Base-by-base conservation (phyloP, 805 yeast species). In the Saccharomycopsis amapae region DNA sequence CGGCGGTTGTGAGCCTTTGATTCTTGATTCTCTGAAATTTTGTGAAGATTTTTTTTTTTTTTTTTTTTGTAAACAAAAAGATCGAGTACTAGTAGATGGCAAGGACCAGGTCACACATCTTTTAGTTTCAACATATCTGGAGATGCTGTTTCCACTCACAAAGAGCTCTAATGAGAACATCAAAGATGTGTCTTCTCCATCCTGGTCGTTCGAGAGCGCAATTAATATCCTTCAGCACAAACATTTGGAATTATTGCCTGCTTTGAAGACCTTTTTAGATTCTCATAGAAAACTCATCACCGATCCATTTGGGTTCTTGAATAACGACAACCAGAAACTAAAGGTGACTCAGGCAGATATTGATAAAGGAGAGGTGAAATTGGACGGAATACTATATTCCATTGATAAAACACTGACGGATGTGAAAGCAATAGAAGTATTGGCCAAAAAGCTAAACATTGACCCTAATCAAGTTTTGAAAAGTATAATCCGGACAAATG, bases 401-500 rank as follows among this genome's bases (percentile, higher is more conserved):
- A 32, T 23, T 20, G 20, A 20, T 19, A 41, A 25, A 15, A 23
- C 18, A 7, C 5, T 10, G 13, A 32, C 18, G 5, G 34, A 28
- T 2, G 19, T 40, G 17, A 38, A 46, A 25, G 17, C 33, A 13
- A 39, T 47, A 3, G 39, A 50, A 18, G 42, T 17, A 24, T 35
- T 50, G 22, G 32, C 76, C 2, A 52, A 62, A 1, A 18, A 62
- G 2, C 58, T 79, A 25, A 53, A 62, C 0, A 46, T 77, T 4
- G 72, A 72, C 52, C 55, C 57, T 15, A 49, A 60, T 5, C 84
- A 80, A 53, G 64, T 69, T 1, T 59, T 75, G n/a, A 67, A 82
- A 54, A 61, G 77, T 3, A 63, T 75, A 2, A 50, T 61, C 12
- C 75, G 69, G 40, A 59, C 72, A 0, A 61, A 63, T 44, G 53